These are phyloP conservation scores for Saccharomycopsis schoenii DNA, from an alignment of 805 yeast genomes.

Conservation along the genomic window DNA sequence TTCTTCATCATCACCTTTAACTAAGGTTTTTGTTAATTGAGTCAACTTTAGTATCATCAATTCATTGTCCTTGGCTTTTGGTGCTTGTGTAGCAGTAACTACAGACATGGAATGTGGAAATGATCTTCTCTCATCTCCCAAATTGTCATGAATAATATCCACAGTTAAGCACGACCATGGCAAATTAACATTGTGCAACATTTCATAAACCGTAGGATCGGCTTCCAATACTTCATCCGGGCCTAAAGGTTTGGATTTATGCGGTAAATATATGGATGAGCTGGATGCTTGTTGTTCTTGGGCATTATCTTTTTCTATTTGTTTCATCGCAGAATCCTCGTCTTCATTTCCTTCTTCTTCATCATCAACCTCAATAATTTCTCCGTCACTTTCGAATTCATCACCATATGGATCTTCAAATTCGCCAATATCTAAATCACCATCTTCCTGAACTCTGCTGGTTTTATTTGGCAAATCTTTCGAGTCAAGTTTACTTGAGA, in stretches of 20 bases:
- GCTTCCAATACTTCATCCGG: slow-evolving; percentile 95
- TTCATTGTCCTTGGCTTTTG: slow-evolving; percentile 79
- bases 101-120: slow-evolving; percentile 83
- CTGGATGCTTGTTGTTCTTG: slow-evolving; percentile 25
- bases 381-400: slow-evolving; percentile 88
- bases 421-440: slow-evolving; percentile 63
- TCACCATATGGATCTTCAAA: slow-evolving; percentile 86
- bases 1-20: slow-evolving; percentile 71
- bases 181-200: slow-evolving; percentile 86
- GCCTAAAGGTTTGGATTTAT: slow-evolving; percentile 79
- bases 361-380: slow-evolving; percentile 72
- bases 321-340: slow-evolving; percentile 22
- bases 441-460: slow-evolving; percentile 27
- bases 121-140: slow-evolving; percentile 81
- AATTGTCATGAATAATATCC: slow-evolving; percentile 76
- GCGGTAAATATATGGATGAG: slow-evolving; percentile 68
- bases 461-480: slow-evolving; percentile 3
- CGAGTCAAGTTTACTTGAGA: background rate
- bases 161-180: slow-evolving; percentile 97
- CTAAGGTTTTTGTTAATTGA: slow-evolving; percentile 74
- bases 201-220: slow-evolving; percentile 91
- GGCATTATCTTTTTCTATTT: slow-evolving; percentile 18
- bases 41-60: slow-evolving; percentile 74
- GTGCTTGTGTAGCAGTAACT: slow-evolving; percentile 92
- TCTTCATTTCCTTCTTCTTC: slow-evolving; percentile 39